A percentile compares a stretch with the other conserved stretches of the same genome.
Evolutionary conservation across 1,284 basidiomycete genomes (phyloP).

Genomic region (Agroathelia rolfsii): DNA sequence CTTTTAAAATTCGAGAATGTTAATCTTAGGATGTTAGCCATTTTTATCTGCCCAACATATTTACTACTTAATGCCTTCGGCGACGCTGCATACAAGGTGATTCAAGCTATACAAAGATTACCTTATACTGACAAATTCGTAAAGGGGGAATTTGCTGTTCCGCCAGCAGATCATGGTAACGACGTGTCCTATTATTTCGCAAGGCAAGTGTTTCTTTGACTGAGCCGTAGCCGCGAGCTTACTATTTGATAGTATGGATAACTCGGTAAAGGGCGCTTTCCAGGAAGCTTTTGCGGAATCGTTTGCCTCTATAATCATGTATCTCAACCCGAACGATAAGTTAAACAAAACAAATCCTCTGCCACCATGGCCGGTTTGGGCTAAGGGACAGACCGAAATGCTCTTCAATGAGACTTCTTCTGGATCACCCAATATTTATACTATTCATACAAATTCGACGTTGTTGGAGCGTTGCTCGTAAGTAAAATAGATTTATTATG

Average conservation of each 20-base stretch:
- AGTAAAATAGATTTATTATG: too few relatives aligned
- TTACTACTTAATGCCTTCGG: conserved; percentile 7
- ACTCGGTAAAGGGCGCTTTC: too few relatives aligned
- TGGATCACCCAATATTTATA: conserved; percentile 15
- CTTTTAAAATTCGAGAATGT: neutral
- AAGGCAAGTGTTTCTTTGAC: conserved; percentile 5
- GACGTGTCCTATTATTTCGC: conserved; percentile 15
- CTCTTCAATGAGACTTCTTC: conserved; percentile 24
- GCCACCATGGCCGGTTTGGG: conserved; percentile 20
- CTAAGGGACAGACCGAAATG: conserved; percentile 21
- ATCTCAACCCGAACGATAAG: conserved; percentile 28
- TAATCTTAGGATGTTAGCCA: conserved; percentile 3
- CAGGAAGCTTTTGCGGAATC: conserved; percentile 28
- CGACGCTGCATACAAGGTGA: conserved; percentile 5
- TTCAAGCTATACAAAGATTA: too few relatives aligned
- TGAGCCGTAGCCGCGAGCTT: too few relatives aligned
- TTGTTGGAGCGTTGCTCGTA: conserved; percentile 22
- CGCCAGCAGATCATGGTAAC: conserved; percentile 4
- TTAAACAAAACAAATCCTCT: conserved; percentile 19
- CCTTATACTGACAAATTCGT: too few relatives aligned
- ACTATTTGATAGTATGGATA: too few relatives aligned
- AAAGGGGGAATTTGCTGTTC: conserved; percentile 9
- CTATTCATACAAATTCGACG: conserved; percentile 15
- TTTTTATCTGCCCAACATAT: conserved; percentile 8
- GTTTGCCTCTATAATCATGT: conserved; percentile 28